Evolutionary conservation across 352 stramenopile species (phyloP).

Genomic region (Pythium periplocum): DNA sequence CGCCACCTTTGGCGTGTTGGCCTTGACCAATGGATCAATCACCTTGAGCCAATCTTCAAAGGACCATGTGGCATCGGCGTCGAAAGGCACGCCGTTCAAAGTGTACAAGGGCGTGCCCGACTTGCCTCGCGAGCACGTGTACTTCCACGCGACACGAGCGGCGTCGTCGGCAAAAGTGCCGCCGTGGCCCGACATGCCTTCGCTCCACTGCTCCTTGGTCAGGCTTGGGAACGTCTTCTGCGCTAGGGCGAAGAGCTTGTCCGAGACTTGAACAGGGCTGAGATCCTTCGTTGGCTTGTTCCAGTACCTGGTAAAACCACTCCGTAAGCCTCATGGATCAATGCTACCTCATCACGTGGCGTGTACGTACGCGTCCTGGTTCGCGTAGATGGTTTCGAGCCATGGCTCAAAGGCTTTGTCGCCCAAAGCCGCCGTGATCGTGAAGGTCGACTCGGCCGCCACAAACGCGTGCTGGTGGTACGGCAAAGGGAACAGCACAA

Average conservation of each 20-base stretch:
- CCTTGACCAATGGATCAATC: constrained; percentile 34
- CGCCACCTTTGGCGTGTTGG: constrained; percentile 11
- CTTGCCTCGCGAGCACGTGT: constrained; percentile 67
- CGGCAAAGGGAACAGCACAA: constrained; percentile 73
- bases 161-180: constrained; percentile 61
- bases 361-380: constrained; percentile 59
- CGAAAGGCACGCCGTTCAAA: constrained; percentile 71
- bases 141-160: constrained; percentile 71
- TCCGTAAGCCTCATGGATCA: background rate
- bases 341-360: background rate
- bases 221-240: constrained; percentile 62
- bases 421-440: constrained; percentile 53
- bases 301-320: constrained; percentile 39
- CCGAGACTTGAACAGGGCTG: constrained; percentile 55
- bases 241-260: constrained; percentile 52
- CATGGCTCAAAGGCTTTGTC: constrained; percentile 54
- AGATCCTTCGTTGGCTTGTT: constrained; percentile 81
- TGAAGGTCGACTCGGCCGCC: constrained; percentile 54
- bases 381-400: constrained; percentile 76
- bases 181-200: constrained; percentile 70
- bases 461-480: constrained; percentile 78
- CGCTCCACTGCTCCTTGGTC: constrained; percentile 56
- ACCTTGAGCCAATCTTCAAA: constrained; percentile 57
- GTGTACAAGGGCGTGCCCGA: constrained; percentile 76
- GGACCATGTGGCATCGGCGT: constrained; percentile 37